Evolutionary conservation across 768 basidiomycete species (phyloP), one percentile per base, ranked within the genome.

Genomic region (Xerocomus potaroensis): DNA sequence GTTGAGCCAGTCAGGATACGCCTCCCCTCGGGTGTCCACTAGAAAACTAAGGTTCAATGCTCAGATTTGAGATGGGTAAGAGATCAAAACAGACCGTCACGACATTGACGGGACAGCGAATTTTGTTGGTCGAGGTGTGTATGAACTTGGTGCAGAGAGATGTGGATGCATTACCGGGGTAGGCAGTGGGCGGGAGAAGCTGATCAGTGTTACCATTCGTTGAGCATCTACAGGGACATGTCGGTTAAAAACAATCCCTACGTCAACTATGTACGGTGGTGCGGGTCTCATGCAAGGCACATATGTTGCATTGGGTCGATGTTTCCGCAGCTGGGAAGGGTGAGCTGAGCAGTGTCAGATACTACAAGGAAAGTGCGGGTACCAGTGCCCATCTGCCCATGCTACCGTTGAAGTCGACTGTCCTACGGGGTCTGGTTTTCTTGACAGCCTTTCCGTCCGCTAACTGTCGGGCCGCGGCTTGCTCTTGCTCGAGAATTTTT

Each of bases 1-100:
- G 93, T 92, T 10, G 93, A 94, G 15, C 96, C 96, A 3, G 96
- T 98, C 38, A 98, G 71, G 18, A 98, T 76, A 3, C 96, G 83
- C 26, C 96, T 79, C 45, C 86, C 92, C 70, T 98, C 95, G 1
- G 96, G 96, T 15, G 94, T 98, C 92, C 95, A 99, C 92, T 97
- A 53, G 22, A 49, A 19, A 33, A 31, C 50, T 11, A 41, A 46
- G 40, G 11, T 8, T 49, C 34, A 42, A 12, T n/a, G 19, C 43
- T 18, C 36, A 43, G 34, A 41, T 27, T 3, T 29, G 14, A 7
- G 26, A 32, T 21, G 36, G 4, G 12, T 19, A 22, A 38, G 36
- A 9, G 48, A 31, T n/a, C 32, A 7, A 47, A 24, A 79, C 90
- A 56, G 53, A 96, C 94, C 56, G 83, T 84, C 11, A 97, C 95